Base-by-base conservation (phyloP, 176 grass and related monocot genomes). In the Aegilops tauschii region DNA sequence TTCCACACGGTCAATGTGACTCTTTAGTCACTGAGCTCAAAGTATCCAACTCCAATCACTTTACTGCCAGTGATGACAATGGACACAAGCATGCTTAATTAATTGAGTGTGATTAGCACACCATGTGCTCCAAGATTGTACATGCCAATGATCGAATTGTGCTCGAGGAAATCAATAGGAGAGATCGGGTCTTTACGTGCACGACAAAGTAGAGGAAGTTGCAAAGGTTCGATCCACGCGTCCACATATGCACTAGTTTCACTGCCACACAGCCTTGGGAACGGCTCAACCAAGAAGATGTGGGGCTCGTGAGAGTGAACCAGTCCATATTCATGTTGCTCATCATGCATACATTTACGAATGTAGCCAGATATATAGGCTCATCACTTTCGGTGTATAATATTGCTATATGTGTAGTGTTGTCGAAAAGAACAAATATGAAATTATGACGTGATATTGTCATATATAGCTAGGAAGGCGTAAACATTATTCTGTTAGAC, bases 1-100 rank as follows among this genome's bases (percentile, higher is more conserved):
- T 36, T 69, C 17, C 47, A 14, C 35, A 45, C 14, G 35, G 80
- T 76, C 85, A 90, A 76, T 81, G 69, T 23, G 70, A 6, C 36
- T 27, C 7, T 14, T 8, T 35, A 56, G 84, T 90, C 80, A 31
- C 31, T 16, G 32, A 45, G 61, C 65, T 30, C 14, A 80, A 73
- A 69, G 80, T 65, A 1, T 50, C 47, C 47, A 50, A 50, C 84
- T 73, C 34, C 34, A 2, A 11, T 73, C 79, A 39, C 83, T 78
- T 86, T 31, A 21, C 30, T 21, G 4, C 47, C 0, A 12, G 21
- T 65, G 20, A 12, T 20, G 20, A 40, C 67, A 21, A 69, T 36
- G 36, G 69, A n/a, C 11, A 81, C 12, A 62, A 1, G 25, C 64
- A 70, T 47, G 35, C 13, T 28, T 37, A 62, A 90, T 2, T 69